Evolutionary conservation across 2,329 filamentous ascomycete genomes (phyloP), one percentile per base, ranked within the genome.

Genomic region (Gaeumannomyces tritici): DNA sequence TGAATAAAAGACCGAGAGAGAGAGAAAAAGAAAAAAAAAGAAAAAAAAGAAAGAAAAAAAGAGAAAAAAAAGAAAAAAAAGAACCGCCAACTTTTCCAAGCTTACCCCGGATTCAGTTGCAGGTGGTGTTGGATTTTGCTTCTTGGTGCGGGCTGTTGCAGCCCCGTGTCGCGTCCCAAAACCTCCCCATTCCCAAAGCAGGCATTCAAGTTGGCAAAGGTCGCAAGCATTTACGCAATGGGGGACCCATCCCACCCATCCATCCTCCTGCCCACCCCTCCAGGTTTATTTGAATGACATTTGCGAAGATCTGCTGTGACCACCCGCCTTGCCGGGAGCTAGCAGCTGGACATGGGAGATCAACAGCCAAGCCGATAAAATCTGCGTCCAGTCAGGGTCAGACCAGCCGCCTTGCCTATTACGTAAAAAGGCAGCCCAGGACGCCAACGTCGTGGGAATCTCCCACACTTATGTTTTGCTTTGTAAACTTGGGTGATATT

Each of bases 101-200:
- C 42, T 24, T n/a, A 51, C 42, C 42, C 42, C 42, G 11, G 42
- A 51, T 51, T 51, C 42, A n/a, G 42, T 24, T 51, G 42, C 42
- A n/a, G 42, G 42, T 13, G 42, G 15, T 51, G 42, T 51, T 51
- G 42, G 42, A 24, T 24, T 51, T 51, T 51, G 18, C 8, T 9
- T 6, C 18, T 24, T 21, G 42, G 18, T 3, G 3, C 42, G 42
- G 42, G 21, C 42, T 21, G 42, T n/a, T n/a, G 42, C 42, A 60
- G 42, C 59, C 59, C 28, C 59, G 59, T 51, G 59, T 60, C 59
- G 59, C 59, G 59, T 60, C 59, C 57, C 33, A 42, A 59, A 29
- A 42, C 57, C 31, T 59, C 29, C 29, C 31, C n/a, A 59, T 59
- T 2, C 31, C 29, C 31, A 42, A 59, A 59, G 31, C n/a, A 59